Conservation (phyloP, 148 eudicot species). For the Rhododendron ovatum region DNA sequence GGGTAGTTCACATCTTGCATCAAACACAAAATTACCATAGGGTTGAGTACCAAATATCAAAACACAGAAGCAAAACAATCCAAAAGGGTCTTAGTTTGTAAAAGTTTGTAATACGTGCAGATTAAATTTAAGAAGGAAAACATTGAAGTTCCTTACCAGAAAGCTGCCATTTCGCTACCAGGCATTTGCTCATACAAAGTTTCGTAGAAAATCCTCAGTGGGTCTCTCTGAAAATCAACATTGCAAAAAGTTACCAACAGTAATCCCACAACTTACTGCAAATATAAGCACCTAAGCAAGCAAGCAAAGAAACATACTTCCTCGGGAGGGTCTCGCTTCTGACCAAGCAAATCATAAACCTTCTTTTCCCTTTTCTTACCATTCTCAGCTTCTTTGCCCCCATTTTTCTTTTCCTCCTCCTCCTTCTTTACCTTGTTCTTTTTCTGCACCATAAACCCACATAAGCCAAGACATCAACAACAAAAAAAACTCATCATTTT, state of each 20-base stretch:
- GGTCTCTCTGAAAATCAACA: slow-evolving; percentile 69
- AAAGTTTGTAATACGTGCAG: background rate
- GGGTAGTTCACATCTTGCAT: background rate
- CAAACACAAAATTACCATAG: background rate
- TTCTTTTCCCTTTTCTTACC: slow-evolving; percentile 59
- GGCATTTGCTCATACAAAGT: slow-evolving; percentile 61
- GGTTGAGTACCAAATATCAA: background rate
- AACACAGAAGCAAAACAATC: background rate
- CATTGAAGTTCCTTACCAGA: slow-evolving; percentile 46
- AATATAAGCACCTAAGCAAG: background rate
- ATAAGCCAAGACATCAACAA: background rate
- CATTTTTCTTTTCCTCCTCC: slow-evolving; percentile 20
- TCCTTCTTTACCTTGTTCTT: slow-evolving; percentile 29
- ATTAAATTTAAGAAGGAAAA: background rate
- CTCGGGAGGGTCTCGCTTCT: slow-evolving; percentile 84
- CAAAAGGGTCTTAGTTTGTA: background rate
- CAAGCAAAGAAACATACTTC: slow-evolving; percentile 39
- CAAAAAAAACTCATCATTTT: background rate
- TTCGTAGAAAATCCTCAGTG: slow-evolving; percentile 89
- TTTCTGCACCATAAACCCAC: slow-evolving; percentile 20
- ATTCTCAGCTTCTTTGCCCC: slow-evolving; percentile 23
- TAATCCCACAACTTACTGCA: background rate
- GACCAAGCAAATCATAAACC: slow-evolving; percentile 79
- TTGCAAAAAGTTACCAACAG: background rate
- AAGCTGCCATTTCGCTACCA: slow-evolving; percentile 72